These are phyloP conservation scores for Pleurotus ostreatus DNA, from an alignment of 768 basidiomycete species.

Conservation along the genomic window DNA sequence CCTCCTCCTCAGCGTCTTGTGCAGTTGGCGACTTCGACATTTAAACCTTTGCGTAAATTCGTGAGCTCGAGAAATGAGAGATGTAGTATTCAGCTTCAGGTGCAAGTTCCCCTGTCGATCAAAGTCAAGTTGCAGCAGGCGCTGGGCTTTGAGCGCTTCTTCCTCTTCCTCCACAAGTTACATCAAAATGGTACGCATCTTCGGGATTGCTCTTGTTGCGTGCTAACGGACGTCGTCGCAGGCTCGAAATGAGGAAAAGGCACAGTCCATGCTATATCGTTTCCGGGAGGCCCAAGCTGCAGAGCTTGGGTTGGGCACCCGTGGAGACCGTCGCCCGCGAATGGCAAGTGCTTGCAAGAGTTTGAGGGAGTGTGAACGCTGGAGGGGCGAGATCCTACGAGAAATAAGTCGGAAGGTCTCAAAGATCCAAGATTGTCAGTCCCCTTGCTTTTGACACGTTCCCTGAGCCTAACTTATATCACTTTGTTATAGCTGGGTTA, in stretches of 20 bases:
- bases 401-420: constrained; percentile 97
- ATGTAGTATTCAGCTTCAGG: too few relatives aligned
- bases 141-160: neutral
- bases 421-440: constrained; percentile 93
- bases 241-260: constrained; percentile 99
- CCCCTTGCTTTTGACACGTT: neutral
- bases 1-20: constrained; percentile 44
- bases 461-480: constrained; percentile 1
- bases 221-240: constrained; percentile 20
- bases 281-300: constrained; percentile 96
- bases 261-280: constrained; percentile 91
- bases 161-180: too few relatives aligned
- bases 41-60: neutral
- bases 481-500: constrained; percentile 61
- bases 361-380: constrained; percentile 88
- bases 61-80: neutral
- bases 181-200: neutral
- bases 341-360: constrained; percentile 94
- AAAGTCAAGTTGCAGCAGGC: neutral
- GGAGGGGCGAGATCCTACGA: constrained; percentile 91
- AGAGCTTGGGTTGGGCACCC: constrained; percentile 87
- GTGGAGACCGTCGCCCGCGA: constrained; percentile 80
- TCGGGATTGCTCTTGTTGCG: neutral
- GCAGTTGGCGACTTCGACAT: neutral
- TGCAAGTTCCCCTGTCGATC: neutral